These are phyloP conservation scores for Ophiocordyceps australis DNA, from an alignment of 2,329 filamentous ascomycete genomes.

Conservation along the genomic window DNA sequence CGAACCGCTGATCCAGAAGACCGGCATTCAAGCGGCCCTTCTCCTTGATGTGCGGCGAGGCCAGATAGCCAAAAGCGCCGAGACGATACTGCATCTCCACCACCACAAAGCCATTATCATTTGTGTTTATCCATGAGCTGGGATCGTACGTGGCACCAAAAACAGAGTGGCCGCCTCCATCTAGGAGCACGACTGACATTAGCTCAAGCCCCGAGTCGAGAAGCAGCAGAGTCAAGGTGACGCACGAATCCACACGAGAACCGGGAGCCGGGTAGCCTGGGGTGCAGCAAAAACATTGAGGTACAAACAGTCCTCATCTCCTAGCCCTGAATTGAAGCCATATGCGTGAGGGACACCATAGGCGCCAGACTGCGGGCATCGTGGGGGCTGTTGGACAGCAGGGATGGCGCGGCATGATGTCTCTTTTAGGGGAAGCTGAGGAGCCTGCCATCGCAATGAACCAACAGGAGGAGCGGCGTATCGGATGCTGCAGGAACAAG, in stretches of 20 bases:
- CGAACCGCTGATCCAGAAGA: constrained; percentile 29
- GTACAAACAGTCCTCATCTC: constrained; percentile 25
- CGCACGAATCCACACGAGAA: constrained; percentile 24
- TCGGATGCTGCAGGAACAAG: constrained; percentile 16
- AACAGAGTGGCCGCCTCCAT: constrained; percentile 14
- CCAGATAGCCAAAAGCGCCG: constrained; percentile 25
- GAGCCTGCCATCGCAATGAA: constrained; percentile 22
- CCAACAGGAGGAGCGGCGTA: constrained; percentile 24
- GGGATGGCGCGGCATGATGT: constrained; percentile 5
- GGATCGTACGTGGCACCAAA: constrained; percentile 6
- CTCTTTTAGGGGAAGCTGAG: constrained; percentile 4
- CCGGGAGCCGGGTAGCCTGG: constrained; percentile 17
- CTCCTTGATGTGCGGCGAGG: constrained; percentile 19
- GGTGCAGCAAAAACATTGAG: constrained; percentile 25
- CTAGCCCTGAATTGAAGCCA: constrained; percentile 7
- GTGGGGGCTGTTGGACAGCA: constrained; percentile 9
- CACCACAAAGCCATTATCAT: constrained; percentile 16
- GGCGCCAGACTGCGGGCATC: constrained; percentile 10
- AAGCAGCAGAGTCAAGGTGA: neutral
- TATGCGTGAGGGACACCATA: constrained; percentile 9
- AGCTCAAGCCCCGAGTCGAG: constrained; percentile 3
- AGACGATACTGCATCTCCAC: constrained; percentile 19
- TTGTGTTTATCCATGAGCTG: constrained; percentile 9
- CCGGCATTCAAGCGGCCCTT: constrained; percentile 26
- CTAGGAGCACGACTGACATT: too few species aligned